Percentiles rank a stretch among this genome's conserved stretches.
Evolutionary conservation across 108 stramenopile species (phyloP).

Genomic region (Nitzschia sp.): DNA sequence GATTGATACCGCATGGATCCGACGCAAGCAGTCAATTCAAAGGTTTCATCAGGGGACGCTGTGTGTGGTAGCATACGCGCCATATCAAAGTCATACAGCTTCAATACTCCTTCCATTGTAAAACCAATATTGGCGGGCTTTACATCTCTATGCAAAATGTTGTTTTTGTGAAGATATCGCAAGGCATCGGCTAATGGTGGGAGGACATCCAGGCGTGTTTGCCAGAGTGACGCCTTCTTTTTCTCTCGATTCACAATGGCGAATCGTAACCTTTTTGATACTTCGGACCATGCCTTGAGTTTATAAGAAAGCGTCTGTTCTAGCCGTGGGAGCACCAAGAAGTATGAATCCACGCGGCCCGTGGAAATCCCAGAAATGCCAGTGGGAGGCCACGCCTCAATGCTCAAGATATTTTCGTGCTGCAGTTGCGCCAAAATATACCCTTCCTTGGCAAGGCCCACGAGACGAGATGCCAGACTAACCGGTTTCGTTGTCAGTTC

Average conservation of each 20-base stretch:
- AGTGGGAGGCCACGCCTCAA: background rate
- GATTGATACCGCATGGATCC: slow-evolving; percentile 39
- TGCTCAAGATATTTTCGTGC: slow-evolving; percentile 12
- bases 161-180: slow-evolving; percentile 26
- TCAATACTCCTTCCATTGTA: slow-evolving; percentile 6
- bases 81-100: slow-evolving; percentile 28
- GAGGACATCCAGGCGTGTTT: slow-evolving; percentile 5
- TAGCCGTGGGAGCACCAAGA: slow-evolving; percentile 46
- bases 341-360: slow-evolving; percentile 35
- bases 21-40: background rate
- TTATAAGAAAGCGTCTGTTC: slow-evolving; percentile 36
- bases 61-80: slow-evolving; percentile 4
- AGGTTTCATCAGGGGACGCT: background rate
- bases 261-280: background rate
- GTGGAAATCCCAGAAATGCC: slow-evolving; percentile 1
- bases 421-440: slow-evolving; percentile 4
- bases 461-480: slow-evolving; percentile 7
- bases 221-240: background rate
- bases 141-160: slow-evolving; percentile 38
- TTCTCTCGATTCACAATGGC: background rate
- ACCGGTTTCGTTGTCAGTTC: background rate
- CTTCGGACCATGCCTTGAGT: slow-evolving; percentile 29
- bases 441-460: slow-evolving; percentile 7
- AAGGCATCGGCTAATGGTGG: slow-evolving; percentile 13
- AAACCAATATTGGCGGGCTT: slow-evolving; percentile 45